Evolutionary conservation across 257 asterid species (phyloP), one percentile per base, ranked within the genome.

Genomic region (Prunella vulgaris): DNA sequence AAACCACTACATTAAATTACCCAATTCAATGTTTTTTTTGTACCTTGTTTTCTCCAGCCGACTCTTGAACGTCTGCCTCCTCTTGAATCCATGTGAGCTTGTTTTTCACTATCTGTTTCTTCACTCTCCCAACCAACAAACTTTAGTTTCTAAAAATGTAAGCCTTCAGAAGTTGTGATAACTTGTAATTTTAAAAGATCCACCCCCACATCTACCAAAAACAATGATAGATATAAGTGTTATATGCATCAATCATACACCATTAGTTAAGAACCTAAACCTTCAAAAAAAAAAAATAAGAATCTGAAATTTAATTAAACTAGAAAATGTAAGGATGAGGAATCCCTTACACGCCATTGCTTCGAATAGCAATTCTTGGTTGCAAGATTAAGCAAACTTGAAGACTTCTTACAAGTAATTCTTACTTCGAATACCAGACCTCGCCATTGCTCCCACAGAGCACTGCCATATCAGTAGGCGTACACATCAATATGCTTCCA

Each of bases 391-490:
- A 59, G 68, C 22, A 49, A 62, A 21, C 3, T 30, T 33, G 5
- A 4, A 25, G 25, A 68, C 37, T 38, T 28, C 61, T 66, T 51
- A 53, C 71, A 67, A 58, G 46, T 48, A 65, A 74, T 71, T 72
- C 90, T 84, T 91, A 94, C 99, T 94, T 94, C 81, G 99, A 87
- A 83, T 90, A 91, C 96, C 99, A 91, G 76, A 89, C 97, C 84
- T 94, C 99, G 9, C 96, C 97, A 70, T 89, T 90, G 64, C 87
- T 87, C 78, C 96, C 99, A 80, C 99, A 94, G 37, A 94, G 93
- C 74, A 94, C 97, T 5, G 99, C 99, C 96, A 94, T 83, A 84
- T 94, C 97, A 80, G 97, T 94, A 62, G 99, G 97, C 0, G 99
- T 94, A 70, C 99, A 94, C 99, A 91, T 87, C 64, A 94, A 76